Evolutionary conservation across 495 filamentous ascomycete species (phyloP), one percentile per base, ranked within the genome.

Genomic region (Halenospora varia): DNA sequence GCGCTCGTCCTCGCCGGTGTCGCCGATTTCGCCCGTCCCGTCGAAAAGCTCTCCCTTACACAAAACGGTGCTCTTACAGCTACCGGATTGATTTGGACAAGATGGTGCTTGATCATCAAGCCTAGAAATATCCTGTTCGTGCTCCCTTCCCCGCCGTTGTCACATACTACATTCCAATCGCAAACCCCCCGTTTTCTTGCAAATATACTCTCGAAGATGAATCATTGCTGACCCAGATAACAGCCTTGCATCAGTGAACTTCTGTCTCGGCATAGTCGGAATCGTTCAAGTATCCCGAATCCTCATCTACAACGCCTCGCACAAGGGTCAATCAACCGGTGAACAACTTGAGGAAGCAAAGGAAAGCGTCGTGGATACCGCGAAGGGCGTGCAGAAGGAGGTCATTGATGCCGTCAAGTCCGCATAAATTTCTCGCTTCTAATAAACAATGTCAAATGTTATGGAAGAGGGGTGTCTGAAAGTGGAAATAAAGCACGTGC

Each of bases 51-150:
- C 59, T 96, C 92, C 26, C 76, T 96, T 17, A 90, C 88, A 15
- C 92, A 96, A 75, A 98, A 97, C 75, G 72, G 73, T 46, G 94
- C 94, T 23, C 82, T 98, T 41, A 90, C 84, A 60, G 80, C 82
- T 52, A 98, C 94, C n/a, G 94, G 94, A 52, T 71, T 83, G 42
- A 98, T 98, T 78, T 98, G 94, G 94, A 98, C 94, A 24, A 83
- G 94, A 29, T 98, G 94, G 94, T 98, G 94, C 78, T 79, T 96
- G 71, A 87, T 98, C 68, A 98, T 98, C 75, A 92, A 85, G 70
- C 94, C 94, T 57, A 82, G 82, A 69, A 98, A 98, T 77, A 76
- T 87, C 59, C 85, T 96, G 90, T 93, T 75, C 35, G 86, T 73
- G n/a, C 10, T 40, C 41, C 45, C n/a, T n/a, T n/a, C n/a, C n/a